Percentiles rank a stretch among this genome's conserved stretches.
Conservation (phyloP, 352 stramenopile species). For the Phytophthora fragariae region DNA sequence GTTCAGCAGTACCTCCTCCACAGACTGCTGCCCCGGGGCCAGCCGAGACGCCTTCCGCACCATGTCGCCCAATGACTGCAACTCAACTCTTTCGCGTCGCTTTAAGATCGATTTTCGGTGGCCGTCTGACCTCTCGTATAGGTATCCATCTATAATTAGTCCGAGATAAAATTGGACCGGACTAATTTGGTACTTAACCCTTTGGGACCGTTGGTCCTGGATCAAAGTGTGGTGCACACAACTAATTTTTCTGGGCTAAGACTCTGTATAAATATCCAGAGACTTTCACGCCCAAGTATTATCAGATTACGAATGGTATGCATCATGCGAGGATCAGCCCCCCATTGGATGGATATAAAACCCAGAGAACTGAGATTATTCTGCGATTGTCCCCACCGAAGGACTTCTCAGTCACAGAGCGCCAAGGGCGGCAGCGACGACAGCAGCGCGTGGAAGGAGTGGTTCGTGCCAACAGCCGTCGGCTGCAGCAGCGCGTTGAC, state of each 20-base stretch:
- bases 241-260: too few relatives aligned
- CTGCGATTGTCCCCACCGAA: too few relatives aligned
- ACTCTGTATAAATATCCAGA: too few relatives aligned
- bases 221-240: too few relatives aligned
- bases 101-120: too few relatives aligned
- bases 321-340: too few relatives aligned
- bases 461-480: conserved; percentile 32
- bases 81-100: conserved; percentile 5
- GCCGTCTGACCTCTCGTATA: neutral
- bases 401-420: too few relatives aligned
- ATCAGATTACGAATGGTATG: too few relatives aligned
- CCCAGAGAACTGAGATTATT: too few relatives aligned
- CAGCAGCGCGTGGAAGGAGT: conserved; percentile 52
- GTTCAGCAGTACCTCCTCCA: conserved; percentile 76
- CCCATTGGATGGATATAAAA: too few relatives aligned
- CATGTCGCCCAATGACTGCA: conserved; percentile 40
- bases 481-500: conserved; percentile 53
- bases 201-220: too few relatives aligned
- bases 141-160: conserved; percentile 5
- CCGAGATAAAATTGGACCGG: neutral
- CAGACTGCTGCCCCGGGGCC: conserved; percentile 57
- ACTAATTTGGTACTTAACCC: neutral
- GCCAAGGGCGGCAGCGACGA: conserved; percentile 39
- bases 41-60: conserved; percentile 67
- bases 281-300: too few relatives aligned